Base-by-base conservation (phyloP, 139 green algal genomes). In the Helicosporidium sp. region DNA sequence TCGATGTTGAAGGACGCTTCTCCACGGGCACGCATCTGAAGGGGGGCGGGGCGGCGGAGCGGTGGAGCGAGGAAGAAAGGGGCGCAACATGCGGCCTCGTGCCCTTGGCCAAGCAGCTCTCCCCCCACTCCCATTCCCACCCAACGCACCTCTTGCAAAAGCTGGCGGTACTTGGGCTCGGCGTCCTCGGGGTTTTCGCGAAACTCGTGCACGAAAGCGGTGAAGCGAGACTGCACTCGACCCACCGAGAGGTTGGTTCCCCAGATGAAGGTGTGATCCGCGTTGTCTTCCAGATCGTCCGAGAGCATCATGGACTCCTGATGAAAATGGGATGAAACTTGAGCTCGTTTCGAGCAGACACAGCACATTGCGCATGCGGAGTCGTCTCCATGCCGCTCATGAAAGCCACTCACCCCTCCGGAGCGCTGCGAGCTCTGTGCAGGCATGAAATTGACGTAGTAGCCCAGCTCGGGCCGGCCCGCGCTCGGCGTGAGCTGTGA, bases 1-100 rank as follows among this genome's bases (percentile, higher is more conserved):
- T 96, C 85, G 20, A 95, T 36, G 64, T 90, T 90, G 48, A 93
- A 55, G 5, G 59, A 51, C 18, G 50, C 45, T 25, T 75, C 61
- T 16, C 48, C 52, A 6, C 73, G 46, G 2, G 37, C 54, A 26
- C 62, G n/a, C 7, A 35, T 54, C 54, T 72, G 54, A 28, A 44
- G 36, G 8, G 28, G 10, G 24, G 24, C 34, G 41, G 7, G 4
- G 27, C 18, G 34, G 15, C 2, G 20, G 23, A 23, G 13, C 7
- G 41, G 16, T 35, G 3, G 19, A n/a, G n/a, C n/a, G n/a, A n/a
- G n/a, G n/a, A n/a, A n/a, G n/a, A n/a, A n/a, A n/a, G n/a, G n/a
- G n/a, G n/a, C n/a, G n/a, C n/a, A n/a, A n/a, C n/a, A n/a, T n/a
- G n/a, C n/a, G n/a, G n/a, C n/a, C n/a, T n/a, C n/a, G n/a, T n/a